Evolutionary conservation across 2,329 filamentous ascomycete genomes (phyloP), one percentile per base, ranked within the genome.

Genomic region (Dothistroma pini): DNA sequence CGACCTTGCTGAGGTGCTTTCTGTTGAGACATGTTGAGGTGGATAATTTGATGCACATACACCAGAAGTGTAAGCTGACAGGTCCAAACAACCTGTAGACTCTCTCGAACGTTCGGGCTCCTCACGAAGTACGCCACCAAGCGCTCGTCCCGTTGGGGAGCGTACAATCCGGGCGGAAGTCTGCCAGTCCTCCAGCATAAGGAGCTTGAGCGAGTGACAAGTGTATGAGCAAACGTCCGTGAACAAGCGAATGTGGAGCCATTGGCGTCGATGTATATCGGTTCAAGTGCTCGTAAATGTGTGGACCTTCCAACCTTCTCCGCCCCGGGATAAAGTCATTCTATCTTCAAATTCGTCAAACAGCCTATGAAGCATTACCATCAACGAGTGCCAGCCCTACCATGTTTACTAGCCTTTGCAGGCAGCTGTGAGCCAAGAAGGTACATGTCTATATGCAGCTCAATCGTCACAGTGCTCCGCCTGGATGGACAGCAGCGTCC

Each of bases 1-100:
- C 21, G 14, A 41, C 6, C n/a, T n/a, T n/a, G n/a, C n/a, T n/a
- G n/a, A n/a, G n/a, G n/a, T n/a, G n/a, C n/a, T n/a, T n/a, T n/a
- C n/a, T n/a, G n/a, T n/a, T n/a, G n/a, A n/a, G 41, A 73, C n/a
- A 79, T 67, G 48, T 78, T 77, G 4, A 77, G 66, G 57, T 78
- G 75, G 2, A 79, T 57, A 1, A 74, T 74, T 4, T 72, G 71
- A 63, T 73, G 77, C 7, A 76, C 72, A 62, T 75, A 78, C 0
- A 75, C 66, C 2, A 70, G 55, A 0, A 78, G 63, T 1, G 76
- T 75, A 2, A 75, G 47, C 1, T 74, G 51, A 54, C 76, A 78
- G 14, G 69, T 73, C 61, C 70, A 71, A 1, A 78, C 56, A n/a
- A n/a, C n/a, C n/a, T 35, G 34, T 35, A 35, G 14, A 35, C 34